These are phyloP conservation scores for Endocalyx cinctus DNA, from an alignment of 2,329 filamentous ascomycete species.

Conservation along the genomic window DNA sequence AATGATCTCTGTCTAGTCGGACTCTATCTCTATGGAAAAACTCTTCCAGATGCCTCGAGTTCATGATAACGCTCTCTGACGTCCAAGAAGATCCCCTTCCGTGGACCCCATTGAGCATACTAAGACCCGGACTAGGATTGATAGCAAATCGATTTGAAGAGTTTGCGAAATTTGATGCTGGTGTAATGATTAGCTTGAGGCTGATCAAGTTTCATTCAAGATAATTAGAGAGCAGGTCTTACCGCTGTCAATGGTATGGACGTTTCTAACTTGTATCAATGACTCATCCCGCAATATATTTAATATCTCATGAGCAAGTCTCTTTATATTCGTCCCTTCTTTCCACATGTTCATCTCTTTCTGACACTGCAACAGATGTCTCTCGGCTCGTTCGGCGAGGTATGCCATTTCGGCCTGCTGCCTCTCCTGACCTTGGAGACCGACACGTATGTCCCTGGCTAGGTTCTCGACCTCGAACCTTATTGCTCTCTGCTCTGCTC, in stretches of 20 bases:
- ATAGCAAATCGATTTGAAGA: neutral
- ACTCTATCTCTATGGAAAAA: conserved; percentile 10
- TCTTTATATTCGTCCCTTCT: conserved; percentile 2
- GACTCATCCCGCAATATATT: conserved; percentile 4
- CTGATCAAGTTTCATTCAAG: too few relatives aligned
- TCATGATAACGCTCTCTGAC: conserved; percentile 6
- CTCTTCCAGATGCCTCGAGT: conserved; percentile 8
- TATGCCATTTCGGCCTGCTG: conserved; percentile 5
- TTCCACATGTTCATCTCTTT: conserved; percentile 4
- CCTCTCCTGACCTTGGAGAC: conserved; percentile 2
- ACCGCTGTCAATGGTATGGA: neutral
- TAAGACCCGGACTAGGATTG: neutral
- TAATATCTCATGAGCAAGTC: conserved; percentile 2
- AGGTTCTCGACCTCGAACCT: conserved; percentile 6
- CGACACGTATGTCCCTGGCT: conserved; percentile 5
- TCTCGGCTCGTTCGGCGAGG: conserved; percentile 4
- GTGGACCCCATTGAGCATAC: neutral
- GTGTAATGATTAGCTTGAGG: neutral
- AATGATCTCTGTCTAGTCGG: conserved; percentile 2
- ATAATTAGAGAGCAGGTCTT: too few relatives aligned
- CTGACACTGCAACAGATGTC: conserved; percentile 2
- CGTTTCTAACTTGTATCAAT: conserved; percentile 3
- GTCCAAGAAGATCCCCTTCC: conserved; percentile 2
- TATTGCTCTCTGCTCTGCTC: conserved; percentile 6
- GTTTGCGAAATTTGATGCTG: neutral